Evolutionary conservation across 2,329 filamentous ascomycete genomes (phyloP).

Genomic region (Coleophoma cylindrospora): DNA sequence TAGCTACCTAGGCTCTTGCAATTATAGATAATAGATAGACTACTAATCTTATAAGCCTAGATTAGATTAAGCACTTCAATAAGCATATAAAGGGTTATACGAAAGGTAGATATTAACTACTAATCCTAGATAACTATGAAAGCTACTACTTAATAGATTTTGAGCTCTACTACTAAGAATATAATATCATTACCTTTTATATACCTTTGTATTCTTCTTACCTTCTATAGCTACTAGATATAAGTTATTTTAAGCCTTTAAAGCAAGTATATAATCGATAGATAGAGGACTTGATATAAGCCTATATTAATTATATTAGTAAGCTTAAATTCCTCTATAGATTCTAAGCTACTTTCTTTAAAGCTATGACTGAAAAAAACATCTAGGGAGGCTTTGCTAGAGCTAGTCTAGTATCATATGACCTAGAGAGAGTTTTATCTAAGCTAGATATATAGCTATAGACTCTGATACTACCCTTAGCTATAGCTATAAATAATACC

Average conservation of each 20-base stretch:
- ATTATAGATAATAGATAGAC: constrained; percentile 26
- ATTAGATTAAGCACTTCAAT: constrained; percentile 28
- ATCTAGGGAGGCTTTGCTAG: constrained; percentile 21
- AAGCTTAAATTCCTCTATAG: constrained; percentile 17
- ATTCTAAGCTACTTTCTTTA: constrained; percentile 16
- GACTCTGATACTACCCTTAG: constrained; percentile 2
- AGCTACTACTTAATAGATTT: constrained; percentile 28
- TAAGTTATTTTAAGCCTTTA: constrained; percentile 25
- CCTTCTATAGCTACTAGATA: constrained; percentile 29
- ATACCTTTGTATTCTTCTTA: constrained; percentile 28
- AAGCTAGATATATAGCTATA: constrained; percentile 11
- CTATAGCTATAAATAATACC: background rate
- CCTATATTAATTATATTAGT: constrained; percentile 19
- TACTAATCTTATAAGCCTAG: constrained; percentile 23
- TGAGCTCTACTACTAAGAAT: constrained; percentile 20
- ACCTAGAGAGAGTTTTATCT: constrained; percentile 24
- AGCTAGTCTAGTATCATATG: constrained; percentile 22
- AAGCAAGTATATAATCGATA: constrained; percentile 22
- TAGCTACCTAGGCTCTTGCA: constrained; percentile 15
- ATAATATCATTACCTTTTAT: constrained; percentile 28
- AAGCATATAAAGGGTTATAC: constrained; percentile 14
- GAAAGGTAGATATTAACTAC: constrained; percentile 20
- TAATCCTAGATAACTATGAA: constrained; percentile 29
- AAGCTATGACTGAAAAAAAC: constrained; percentile 19
- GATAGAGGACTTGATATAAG: constrained; percentile 16